phyloP scores from a whole-genome alignment of 2,329 filamentous ascomycete genomes.

The Cercospora berteroae region DNA sequence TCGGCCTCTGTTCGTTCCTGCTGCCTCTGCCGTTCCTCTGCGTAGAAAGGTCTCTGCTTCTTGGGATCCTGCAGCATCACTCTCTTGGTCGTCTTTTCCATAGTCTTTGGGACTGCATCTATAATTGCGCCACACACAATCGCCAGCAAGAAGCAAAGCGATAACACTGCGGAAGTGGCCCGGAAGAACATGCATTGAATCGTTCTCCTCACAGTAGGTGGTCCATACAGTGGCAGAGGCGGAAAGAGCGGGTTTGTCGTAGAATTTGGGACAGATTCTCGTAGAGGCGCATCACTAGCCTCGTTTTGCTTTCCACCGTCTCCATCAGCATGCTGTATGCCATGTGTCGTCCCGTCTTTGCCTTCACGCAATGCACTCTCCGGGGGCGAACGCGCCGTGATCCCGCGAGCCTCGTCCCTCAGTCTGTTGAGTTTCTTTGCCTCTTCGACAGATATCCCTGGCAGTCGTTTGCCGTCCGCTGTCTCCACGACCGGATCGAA shows the following conservation, averaged over 20 bases:
- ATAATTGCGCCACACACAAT: slow-evolving; percentile 74
- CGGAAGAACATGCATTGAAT: slow-evolving; percentile 67
- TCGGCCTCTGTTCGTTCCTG: slow-evolving; percentile 58
- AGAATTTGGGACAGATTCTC: slow-evolving; percentile 56
- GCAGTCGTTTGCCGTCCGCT: slow-evolving; percentile 63
- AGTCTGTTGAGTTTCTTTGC: slow-evolving; percentile 67
- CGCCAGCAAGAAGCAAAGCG: slow-evolving; percentile 70
- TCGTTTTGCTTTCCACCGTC: slow-evolving; percentile 43
- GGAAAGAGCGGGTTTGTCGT: slow-evolving; percentile 81
- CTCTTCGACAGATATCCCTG: slow-evolving; percentile 67
- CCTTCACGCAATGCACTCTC: slow-evolving; percentile 40
- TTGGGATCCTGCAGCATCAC: slow-evolving; percentile 62
- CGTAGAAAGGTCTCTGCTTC: slow-evolving; percentile 63
- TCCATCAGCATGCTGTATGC: slow-evolving; percentile 32
- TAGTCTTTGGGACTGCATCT: slow-evolving; percentile 59
- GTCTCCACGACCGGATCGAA: slow-evolving; percentile 71
- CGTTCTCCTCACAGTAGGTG: slow-evolving; percentile 63
- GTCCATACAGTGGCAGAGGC: slow-evolving; percentile 76
- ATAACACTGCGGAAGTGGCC: slow-evolving; percentile 69
- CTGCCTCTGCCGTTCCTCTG: slow-evolving; percentile 66
- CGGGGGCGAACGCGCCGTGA: slow-evolving; percentile 34
- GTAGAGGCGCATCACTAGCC: slow-evolving; percentile 43
- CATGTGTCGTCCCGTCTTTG: slow-evolving; percentile 45
- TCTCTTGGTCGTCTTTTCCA: slow-evolving; percentile 52
- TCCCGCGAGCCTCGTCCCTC: slow-evolving; percentile 51